Conservation (phyloP, 495 filamentous ascomycete genomes). For the Hamigera avellanea region DNA sequence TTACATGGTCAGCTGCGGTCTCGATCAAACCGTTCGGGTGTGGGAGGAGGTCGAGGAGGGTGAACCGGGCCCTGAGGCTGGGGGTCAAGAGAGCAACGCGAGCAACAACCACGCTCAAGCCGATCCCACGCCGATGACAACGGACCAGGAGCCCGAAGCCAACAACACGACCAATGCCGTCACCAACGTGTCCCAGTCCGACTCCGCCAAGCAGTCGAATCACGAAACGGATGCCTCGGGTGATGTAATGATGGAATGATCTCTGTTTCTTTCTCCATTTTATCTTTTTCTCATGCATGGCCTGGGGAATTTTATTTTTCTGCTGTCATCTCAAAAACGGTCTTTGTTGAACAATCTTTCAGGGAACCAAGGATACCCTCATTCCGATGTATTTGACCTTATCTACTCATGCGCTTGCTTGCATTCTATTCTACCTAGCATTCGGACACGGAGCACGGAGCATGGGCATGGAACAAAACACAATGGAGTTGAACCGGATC, state of each 20-base stretch:
- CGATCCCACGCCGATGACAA: background rate
- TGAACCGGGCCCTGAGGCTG: background rate
- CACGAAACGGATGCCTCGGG: background rate
- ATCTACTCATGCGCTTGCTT: no score
- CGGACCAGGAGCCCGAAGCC: constrained; percentile 8
- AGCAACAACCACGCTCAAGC: background rate
- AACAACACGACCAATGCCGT: constrained; percentile 14
- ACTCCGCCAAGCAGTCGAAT: constrained; percentile 1
- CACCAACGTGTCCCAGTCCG: constrained; percentile 7
- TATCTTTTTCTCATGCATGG: background rate
- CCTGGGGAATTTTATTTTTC: background rate
- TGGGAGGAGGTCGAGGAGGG: constrained; percentile 38
- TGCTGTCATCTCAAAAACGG: background rate
- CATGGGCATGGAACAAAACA: no score
- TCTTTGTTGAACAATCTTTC: no score
- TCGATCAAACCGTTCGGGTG: constrained; percentile 53
- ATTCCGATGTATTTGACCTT: no score
- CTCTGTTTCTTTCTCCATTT: background rate
- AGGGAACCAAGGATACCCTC: no score
- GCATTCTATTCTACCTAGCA: no score
- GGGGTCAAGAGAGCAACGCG: constrained; percentile 3
- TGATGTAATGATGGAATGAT: constrained; percentile 2
- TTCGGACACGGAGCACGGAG: no score
- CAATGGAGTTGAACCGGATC: no score
- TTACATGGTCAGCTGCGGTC: constrained; percentile 48